A percentile compares a stretch with the other conserved stretches of the same genome.
Conservation (phyloP, 345 rosid genomes). For the Hevea brasiliensis region DNA sequence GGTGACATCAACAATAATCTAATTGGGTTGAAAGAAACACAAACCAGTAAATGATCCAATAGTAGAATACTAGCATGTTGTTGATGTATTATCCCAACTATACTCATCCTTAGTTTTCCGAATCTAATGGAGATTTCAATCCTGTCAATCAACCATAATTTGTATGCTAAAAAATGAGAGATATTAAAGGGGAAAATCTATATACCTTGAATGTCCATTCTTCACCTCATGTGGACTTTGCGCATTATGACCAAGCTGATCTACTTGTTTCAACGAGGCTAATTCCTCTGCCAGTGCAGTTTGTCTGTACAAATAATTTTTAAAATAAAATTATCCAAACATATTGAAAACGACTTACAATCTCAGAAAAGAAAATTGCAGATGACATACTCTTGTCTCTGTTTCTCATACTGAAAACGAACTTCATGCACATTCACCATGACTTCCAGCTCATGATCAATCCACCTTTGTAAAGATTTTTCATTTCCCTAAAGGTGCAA, state of each 20-base stretch:
- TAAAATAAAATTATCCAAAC: slow-evolving; percentile 5
- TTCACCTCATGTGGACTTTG: slow-evolving; percentile 81
- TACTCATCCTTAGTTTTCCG: too few species aligned
- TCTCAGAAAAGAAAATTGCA: background rate
- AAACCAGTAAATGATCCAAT: slow-evolving; percentile 4
- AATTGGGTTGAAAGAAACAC: slow-evolving; percentile 11
- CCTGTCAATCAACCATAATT: background rate
- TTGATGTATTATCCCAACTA: background rate
- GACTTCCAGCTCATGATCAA: slow-evolving; percentile 95
- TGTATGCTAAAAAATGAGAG: background rate
- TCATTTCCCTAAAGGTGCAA: slow-evolving; percentile 64
- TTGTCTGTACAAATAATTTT: slow-evolving; percentile 49
- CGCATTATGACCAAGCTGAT: slow-evolving; percentile 79
- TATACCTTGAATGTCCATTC: slow-evolving; percentile 14
- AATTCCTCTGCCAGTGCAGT: slow-evolving; percentile 92
- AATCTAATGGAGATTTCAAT: background rate
- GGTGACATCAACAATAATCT: slow-evolving; percentile 42
- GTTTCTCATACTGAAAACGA: slow-evolving; percentile 92
- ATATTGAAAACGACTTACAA: background rate
- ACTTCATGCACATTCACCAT: slow-evolving; percentile 99
- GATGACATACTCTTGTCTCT: slow-evolving; percentile 84
- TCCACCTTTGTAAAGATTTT: slow-evolving; percentile 88
- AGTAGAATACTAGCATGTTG: background rate
- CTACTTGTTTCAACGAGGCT: slow-evolving; percentile 82
- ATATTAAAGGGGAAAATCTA: background rate